These are phyloP conservation scores for Colletotrichum noveboracense DNA, from an alignment of 2,329 filamentous ascomycete genomes.

Conservation along the genomic window DNA sequence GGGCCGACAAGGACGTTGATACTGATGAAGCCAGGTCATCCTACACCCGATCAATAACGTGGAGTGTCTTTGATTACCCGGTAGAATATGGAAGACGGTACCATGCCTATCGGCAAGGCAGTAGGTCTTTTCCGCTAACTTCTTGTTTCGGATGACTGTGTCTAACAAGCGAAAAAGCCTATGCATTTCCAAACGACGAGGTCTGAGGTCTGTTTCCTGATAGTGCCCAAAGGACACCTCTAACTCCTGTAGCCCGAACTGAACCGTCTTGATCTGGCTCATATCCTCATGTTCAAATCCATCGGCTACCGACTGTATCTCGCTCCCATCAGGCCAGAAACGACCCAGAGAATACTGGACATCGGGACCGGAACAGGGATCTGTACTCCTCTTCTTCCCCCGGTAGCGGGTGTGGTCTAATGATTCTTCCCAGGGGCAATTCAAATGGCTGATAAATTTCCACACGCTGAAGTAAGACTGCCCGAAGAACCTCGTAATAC, in stretches of 20 bases:
- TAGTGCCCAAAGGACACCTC: no score
- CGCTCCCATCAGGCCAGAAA: neutral
- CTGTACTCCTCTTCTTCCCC: conserved; percentile 37
- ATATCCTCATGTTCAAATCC: neutral
- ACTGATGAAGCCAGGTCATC: neutral
- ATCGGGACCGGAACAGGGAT: conserved; percentile 67
- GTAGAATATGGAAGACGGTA: neutral
- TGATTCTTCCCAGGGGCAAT: neutral
- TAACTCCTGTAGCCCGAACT: neutral
- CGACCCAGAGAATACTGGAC: conserved; percentile 51
- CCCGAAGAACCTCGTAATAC: no score
- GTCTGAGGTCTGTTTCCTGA: conserved; percentile 20
- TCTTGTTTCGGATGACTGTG: neutral
- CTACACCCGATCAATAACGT: neutral
- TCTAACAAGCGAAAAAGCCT: neutral
- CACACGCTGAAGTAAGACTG: neutral
- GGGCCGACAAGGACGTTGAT: neutral
- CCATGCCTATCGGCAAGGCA: neutral
- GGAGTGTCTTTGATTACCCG: neutral
- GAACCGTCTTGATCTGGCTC: neutral
- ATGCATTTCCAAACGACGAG: conserved; percentile 42
- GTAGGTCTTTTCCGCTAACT: neutral
- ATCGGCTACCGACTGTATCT: neutral
- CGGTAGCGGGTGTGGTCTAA: neutral
- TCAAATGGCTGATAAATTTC: neutral